Evolutionary conservation across 2,329 filamentous ascomycete species (phyloP).

Genomic region (Cladosporium colombiae): DNA sequence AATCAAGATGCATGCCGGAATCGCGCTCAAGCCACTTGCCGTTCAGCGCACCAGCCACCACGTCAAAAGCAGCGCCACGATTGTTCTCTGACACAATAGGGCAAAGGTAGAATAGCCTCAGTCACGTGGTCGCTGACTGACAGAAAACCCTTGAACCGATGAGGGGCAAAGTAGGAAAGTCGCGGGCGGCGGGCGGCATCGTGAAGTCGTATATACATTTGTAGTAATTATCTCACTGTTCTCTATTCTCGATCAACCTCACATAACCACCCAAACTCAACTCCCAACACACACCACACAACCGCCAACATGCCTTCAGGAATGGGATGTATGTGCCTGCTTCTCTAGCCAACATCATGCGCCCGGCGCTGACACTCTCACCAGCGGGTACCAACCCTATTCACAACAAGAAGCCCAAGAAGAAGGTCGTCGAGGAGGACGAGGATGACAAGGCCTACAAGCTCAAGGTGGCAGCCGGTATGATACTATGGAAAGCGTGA

Average conservation of each 20-base stretch:
- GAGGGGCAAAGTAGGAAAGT: conserved; percentile 12
- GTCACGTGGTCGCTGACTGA: not conserved
- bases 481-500: conserved; percentile 39
- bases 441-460: conserved; percentile 84
- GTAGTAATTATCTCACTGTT: not conserved
- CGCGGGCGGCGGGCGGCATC: not conserved
- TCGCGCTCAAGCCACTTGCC: conserved; percentile 18
- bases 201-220: not conserved
- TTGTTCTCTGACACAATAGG: not conserved
- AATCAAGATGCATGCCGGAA: conserved; percentile 2
- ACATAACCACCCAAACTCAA: conserved; percentile 2
- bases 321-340: conserved; percentile 46
- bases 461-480: conserved; percentile 82
- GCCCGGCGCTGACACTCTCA: conserved; percentile 1
- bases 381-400: conserved; percentile 56
- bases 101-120: not conserved
- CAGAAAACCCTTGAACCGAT: conserved; percentile 3
- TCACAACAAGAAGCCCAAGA: conserved; percentile 81
- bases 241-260: not conserved
- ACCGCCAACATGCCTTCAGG: conserved; percentile 50
- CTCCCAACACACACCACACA: conserved; percentile 3
- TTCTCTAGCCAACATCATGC: not conserved
- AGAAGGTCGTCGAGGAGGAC: conserved; percentile 71
- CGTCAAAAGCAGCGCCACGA: not conserved
- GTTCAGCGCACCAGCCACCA: not conserved